Evolutionary conservation across 2,329 filamentous ascomycete species (phyloP).

Genomic region (Cladophialophora exuberans): DNA sequence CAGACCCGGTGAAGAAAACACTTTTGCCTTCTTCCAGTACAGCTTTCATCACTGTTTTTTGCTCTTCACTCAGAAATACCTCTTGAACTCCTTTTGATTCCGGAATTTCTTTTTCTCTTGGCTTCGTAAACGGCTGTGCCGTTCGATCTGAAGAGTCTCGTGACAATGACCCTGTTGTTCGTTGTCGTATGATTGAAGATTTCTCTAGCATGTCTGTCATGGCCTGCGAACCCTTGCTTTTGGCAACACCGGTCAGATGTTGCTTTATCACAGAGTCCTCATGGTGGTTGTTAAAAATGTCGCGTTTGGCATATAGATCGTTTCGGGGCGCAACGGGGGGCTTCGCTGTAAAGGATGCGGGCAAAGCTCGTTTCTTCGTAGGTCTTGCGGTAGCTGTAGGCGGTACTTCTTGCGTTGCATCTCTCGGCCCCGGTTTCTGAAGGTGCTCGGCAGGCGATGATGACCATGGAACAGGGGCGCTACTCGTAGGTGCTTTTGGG

Average conservation of each 20-base stretch:
- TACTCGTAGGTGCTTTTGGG: slow-evolving; percentile 50
- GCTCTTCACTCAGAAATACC: slow-evolving; percentile 73
- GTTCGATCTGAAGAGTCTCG: slow-evolving; percentile 16
- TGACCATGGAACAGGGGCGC: slow-evolving; percentile 71
- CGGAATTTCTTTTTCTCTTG: slow-evolving; percentile 19
- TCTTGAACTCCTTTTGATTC: slow-evolving; percentile 40
- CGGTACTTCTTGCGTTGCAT: slow-evolving; percentile 2
- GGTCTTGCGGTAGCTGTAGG: slow-evolving; percentile 40
- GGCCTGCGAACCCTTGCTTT: slow-evolving; percentile 12
- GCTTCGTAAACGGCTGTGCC: slow-evolving; percentile 1
- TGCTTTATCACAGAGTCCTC: slow-evolving; percentile 11
- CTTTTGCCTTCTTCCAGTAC: slow-evolving; percentile 81
- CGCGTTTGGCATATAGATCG: not conserved
- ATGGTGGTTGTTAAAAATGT: slow-evolving; percentile 6
- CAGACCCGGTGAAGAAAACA: slow-evolving; percentile 97
- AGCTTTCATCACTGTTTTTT: slow-evolving; percentile 78
- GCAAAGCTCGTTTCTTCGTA: slow-evolving; percentile 68
- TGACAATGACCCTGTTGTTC: slow-evolving; percentile 11
- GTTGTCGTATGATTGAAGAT: slow-evolving; percentile 18
- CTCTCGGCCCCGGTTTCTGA: slow-evolving; percentile 16
- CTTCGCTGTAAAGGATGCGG: slow-evolving; percentile 53
- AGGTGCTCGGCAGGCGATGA: slow-evolving; percentile 54
- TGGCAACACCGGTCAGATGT: not conserved
- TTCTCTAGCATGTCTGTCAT: slow-evolving; percentile 28
- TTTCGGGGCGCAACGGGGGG: slow-evolving; percentile 29